Base-by-base conservation (phyloP, 2,329 filamentous ascomycete species). In the Verticillium nubilum region DNA sequence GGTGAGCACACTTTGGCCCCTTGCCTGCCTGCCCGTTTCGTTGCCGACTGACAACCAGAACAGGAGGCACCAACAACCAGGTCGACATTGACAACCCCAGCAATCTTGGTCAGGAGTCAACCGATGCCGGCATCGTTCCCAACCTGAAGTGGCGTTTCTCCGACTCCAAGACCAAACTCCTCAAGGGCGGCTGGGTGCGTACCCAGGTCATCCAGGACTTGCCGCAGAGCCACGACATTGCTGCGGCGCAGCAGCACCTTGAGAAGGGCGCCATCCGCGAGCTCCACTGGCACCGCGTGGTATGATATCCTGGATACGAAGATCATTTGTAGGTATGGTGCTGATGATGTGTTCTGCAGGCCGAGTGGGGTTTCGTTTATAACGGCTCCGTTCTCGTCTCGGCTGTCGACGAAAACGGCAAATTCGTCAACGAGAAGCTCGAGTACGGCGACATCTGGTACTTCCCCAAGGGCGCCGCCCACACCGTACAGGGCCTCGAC, bases 101-200 rank as follows among this genome's bases (percentile, higher is more conserved):
- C 62, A 86, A 86, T 66, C 78, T 90, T 1, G 85, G 84, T 15
- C 77, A 78, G 54, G 81, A 88, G 65, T 74, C 78, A 17, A 89
- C 86, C 1, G 87, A 90, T 67, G 79, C 77, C 54, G 87, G 87
- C 17, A 74, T 80, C 12, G 86, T 90, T 0, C 83, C 84, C 0
- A 90, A 89, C 67, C 74, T 89, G 64, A 89, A 89, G 69, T 84
- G 86, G 87, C 83, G 84, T 58, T 89, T 90, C 72, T 88, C 85
- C 0, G 83, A 88, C 69, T 88, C 85, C 26, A 86, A 84, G 72
- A 86, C 84, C 1, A 79, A 78, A 26, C 76, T 89, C 35, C 76
- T 86, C 57, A 80, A 80, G 27, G 87, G 86, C 1, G 87, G 87
- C 2, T 90, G 86, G 86, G 81, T 84, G 1, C 78, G 86, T 26